Base-by-base conservation (phyloP, 345 rosid genomes). In the Eucalyptus grandis region DNA sequence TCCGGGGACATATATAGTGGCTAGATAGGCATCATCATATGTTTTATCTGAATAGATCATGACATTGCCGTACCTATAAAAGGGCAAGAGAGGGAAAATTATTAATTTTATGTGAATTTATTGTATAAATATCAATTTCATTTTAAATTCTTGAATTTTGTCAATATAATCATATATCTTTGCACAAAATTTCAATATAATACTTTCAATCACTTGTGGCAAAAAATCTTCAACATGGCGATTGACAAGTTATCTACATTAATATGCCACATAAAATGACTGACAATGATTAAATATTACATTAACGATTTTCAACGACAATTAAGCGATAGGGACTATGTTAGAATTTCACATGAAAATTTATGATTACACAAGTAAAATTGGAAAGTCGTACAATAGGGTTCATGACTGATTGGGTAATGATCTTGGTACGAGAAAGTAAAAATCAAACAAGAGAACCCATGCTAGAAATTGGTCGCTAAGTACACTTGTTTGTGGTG, bases 251-350 rank as follows among this genome's bases (percentile, higher is more conserved):
- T 56, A 22, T 22, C 62, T 24, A 56, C 3, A 24, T 2, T 24
- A 56, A 22, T 0, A 24, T 56, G 0, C 62, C 30, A 9, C 0
- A 1, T 22, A 54, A 2, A 56, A 22, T 24, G 27, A 24, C 0
- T 9, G 13, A 56, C 1, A 6, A 56, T 56, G 6, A 56, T 56
- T 56, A 12, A 56, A 56, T 22, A 24, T 0, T 56, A 24, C 1
- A 2, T 56, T 0, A 56, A 56, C 0, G 0, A 2, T 56, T 56
- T 56, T 0, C 30, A 24, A 4, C 0, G 12, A 27, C 30, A 56
- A 56, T 56, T 24, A 56, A 56, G 1, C 4, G 2, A 24, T 53
- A 0, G 13, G 62, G 13, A 24, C 3, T 56, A 24, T 1, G 2
- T 22, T 54, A 54, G 1, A 54, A 54, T 54, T 54, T 54, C 1